Conservation (phyloP, 805 yeast genomes). For the Suhomyces kilbournensis region DNA sequence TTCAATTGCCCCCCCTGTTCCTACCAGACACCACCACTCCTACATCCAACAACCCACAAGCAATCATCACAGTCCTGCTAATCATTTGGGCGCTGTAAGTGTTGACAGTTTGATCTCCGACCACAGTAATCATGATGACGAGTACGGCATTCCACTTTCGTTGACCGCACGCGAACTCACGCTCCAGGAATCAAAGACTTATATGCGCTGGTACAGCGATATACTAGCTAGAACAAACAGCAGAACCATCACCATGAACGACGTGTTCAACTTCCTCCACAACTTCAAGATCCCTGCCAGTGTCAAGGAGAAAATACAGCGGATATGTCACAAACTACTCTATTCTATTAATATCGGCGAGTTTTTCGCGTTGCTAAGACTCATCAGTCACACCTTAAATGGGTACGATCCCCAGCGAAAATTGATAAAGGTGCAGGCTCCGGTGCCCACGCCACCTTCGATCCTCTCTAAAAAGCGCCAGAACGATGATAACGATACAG, state of each 20-base stretch:
- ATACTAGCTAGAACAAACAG: slow-evolving; percentile 69
- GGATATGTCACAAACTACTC: slow-evolving; percentile 49
- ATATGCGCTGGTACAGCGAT: slow-evolving; percentile 91
- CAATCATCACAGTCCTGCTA: not conserved
- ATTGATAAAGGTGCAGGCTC: slow-evolving; percentile 53
- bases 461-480: slow-evolving; percentile 62
- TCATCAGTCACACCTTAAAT: slow-evolving; percentile 67
- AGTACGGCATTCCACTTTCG: slow-evolving; percentile 55
- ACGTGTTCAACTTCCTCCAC: slow-evolving; percentile 72
- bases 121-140: slow-evolving; percentile 17
- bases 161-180: slow-evolving; percentile 68
- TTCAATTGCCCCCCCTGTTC: slow-evolving; percentile 7
- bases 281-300: slow-evolving; percentile 65
- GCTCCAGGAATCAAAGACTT: slow-evolving; percentile 75
- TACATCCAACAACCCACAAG: slow-evolving; percentile 12
- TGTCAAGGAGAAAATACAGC: slow-evolving; percentile 48
- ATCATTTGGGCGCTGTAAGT: not conserved
- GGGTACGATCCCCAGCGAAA: slow-evolving; percentile 54
- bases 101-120: slow-evolving; percentile 12
- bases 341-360: slow-evolving; percentile 78
- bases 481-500: slow-evolving; percentile 40
- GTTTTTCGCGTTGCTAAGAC: slow-evolving; percentile 81
- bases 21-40: slow-evolving; percentile 14
- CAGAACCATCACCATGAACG: slow-evolving; percentile 64
- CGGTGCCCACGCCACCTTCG: slow-evolving; percentile 77